Percentiles rank a stretch among this genome's conserved stretches.
phyloP scores from a whole-genome alignment of 2,329 filamentous ascomycete genomes.

The Karstenula rhodostoma region DNA sequence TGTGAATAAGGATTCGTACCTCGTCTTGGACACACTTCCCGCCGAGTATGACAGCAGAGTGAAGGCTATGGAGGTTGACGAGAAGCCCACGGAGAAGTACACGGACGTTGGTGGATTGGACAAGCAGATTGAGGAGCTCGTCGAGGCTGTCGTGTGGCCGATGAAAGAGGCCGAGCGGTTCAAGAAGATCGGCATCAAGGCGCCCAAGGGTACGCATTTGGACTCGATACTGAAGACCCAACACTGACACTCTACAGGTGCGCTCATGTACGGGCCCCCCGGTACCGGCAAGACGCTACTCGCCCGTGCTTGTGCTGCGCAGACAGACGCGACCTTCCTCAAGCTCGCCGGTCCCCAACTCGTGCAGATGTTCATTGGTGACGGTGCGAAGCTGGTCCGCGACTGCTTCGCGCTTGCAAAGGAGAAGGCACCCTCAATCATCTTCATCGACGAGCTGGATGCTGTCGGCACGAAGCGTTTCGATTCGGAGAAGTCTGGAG shows the following conservation, averaged over 20 bases:
- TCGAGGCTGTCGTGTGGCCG: slow-evolving; percentile 98
- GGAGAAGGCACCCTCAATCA: slow-evolving; percentile 98
- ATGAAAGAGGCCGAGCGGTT: slow-evolving; percentile 99
- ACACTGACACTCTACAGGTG: slow-evolving; percentile 62
- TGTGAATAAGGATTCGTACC: slow-evolving; percentile 98
- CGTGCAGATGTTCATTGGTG: slow-evolving; percentile 99
- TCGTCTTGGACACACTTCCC: slow-evolving; percentile 93
- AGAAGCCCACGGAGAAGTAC: slow-evolving; percentile 99
- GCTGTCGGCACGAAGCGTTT: slow-evolving; percentile 99
- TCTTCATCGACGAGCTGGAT: slow-evolving; percentile 98
- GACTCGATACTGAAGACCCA: slow-evolving; percentile 6
- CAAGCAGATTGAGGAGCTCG: slow-evolving; percentile 98
- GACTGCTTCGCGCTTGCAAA: slow-evolving; percentile 98
- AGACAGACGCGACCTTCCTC: slow-evolving; percentile 98
- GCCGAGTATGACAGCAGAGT: slow-evolving; percentile 99
- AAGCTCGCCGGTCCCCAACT: slow-evolving; percentile 97
- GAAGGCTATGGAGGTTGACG: slow-evolving; percentile 99
- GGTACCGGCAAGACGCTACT: slow-evolving; percentile 92
- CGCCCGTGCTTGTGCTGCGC: slow-evolving; percentile 93
- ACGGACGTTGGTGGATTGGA: slow-evolving; percentile 96
- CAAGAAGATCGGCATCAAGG: slow-evolving; percentile 99
- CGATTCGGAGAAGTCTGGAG: slow-evolving; percentile 97
- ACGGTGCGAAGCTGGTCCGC: slow-evolving; percentile 95
- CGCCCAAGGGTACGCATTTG: slow-evolving; percentile 81
- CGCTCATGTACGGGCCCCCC: slow-evolving; percentile 95